Evolutionary conservation across 176 grass and related monocot species (phyloP).

Genomic region (Elaeis guineensis): DNA sequence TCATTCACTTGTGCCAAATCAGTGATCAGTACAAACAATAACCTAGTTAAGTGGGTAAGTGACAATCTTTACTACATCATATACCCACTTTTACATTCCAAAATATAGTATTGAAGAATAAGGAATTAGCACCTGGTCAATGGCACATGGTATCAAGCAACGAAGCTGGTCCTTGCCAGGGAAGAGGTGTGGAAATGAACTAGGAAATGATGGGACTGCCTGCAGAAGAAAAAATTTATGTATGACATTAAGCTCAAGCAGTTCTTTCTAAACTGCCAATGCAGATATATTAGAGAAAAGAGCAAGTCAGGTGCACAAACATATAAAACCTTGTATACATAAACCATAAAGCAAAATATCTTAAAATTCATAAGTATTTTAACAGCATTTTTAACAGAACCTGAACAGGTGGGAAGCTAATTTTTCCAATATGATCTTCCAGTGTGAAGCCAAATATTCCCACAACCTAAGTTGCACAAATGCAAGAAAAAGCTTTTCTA

Average conservation of each 20-base stretch:
- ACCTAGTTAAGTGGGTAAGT: no score
- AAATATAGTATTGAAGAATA: not conserved
- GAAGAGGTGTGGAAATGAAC: conserved; percentile 91
- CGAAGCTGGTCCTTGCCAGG: conserved; percentile 55
- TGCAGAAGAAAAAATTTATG: conserved; percentile 21
- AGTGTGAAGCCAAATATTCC: conserved; percentile 90
- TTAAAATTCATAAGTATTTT: no score
- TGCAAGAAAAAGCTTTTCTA: not conserved
- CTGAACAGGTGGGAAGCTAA: conserved; percentile 80
- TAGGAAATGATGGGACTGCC: conserved; percentile 91
- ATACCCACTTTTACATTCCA: no score
- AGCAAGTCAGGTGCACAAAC: not conserved
- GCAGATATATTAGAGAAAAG: not conserved
- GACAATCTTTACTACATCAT: no score
- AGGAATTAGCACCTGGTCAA: conserved; percentile 66
- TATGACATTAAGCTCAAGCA: not conserved
- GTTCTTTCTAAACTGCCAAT: not conserved
- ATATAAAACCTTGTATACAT: not conserved
- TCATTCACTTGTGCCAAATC: no score
- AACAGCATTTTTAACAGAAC: conserved; percentile 8
- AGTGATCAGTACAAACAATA: no score
- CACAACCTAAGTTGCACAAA: conserved; percentile 38
- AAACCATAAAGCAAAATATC: not conserved
- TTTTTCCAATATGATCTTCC: conserved; percentile 95
- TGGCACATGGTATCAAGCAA: conserved; percentile 94